Conservation (phyloP, 2,329 filamentous ascomycete genomes). For the Aspergillus uvarum region DNA sequence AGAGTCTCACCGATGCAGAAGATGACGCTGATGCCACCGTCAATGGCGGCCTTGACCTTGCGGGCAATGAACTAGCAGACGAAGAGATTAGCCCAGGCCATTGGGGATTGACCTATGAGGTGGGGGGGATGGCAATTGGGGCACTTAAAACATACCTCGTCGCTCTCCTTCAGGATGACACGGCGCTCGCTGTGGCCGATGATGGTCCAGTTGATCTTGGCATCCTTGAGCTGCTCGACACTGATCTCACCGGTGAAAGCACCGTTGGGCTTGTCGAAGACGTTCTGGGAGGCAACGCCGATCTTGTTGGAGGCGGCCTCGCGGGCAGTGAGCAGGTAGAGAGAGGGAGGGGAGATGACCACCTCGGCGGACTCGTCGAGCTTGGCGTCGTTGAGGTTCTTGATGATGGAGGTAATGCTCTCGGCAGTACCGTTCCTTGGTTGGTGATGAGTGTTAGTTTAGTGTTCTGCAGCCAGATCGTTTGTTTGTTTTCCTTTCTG, state of each 20-base stretch:
- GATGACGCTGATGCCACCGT: slow-evolving; percentile 85
- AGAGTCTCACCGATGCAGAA: slow-evolving; percentile 97
- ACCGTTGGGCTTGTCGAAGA: slow-evolving; percentile 94
- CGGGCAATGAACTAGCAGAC: slow-evolving; percentile 67
- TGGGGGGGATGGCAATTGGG: slow-evolving; percentile 2
- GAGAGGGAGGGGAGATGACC: slow-evolving; percentile 83
- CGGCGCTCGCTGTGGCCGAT: slow-evolving; percentile 95
- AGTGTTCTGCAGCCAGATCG: neutral
- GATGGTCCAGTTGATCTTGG: slow-evolving; percentile 83
- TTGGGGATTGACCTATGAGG: neutral
- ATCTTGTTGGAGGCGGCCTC: slow-evolving; percentile 73
- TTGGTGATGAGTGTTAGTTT: slow-evolving; percentile 20
- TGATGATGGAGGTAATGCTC: slow-evolving; percentile 87
- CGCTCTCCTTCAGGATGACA: slow-evolving; percentile 81
- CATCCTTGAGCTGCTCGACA: slow-evolving; percentile 85
- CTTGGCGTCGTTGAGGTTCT: slow-evolving; percentile 81
- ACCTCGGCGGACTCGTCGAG: slow-evolving; percentile 70
- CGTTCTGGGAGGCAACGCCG: slow-evolving; percentile 91
- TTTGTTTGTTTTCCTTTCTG: too few species aligned
- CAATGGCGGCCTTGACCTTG: slow-evolving; percentile 92
- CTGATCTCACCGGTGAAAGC: slow-evolving; percentile 97
- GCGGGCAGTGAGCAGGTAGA: slow-evolving; percentile 87
- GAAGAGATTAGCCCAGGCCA: slow-evolving; percentile 3
- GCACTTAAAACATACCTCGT: slow-evolving; percentile 52
- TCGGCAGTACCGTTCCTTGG: slow-evolving; percentile 82